These are phyloP conservation scores for Arthrobotrys iridis DNA, from an alignment of 2,329 filamentous ascomycete species.

Conservation along the genomic window DNA sequence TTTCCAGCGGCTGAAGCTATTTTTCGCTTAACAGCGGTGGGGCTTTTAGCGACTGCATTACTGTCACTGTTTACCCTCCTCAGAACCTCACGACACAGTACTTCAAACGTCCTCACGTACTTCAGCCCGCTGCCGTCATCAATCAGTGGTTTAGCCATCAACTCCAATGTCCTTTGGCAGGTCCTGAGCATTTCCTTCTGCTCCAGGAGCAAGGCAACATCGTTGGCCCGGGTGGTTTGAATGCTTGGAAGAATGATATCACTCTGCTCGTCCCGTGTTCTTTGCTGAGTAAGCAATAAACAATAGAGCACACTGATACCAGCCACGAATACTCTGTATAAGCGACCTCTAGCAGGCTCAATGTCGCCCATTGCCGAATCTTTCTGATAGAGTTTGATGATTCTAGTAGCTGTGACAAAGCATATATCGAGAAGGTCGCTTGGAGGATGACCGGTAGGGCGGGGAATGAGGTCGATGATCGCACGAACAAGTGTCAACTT, in stretches of 20 bases:
- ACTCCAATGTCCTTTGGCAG: slow-evolving; percentile 46
- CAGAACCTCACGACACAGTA: slow-evolving; percentile 47
- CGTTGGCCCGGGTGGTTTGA: slow-evolving; percentile 49
- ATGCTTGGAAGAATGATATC: slow-evolving; percentile 44
- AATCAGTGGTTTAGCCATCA: slow-evolving; percentile 52
- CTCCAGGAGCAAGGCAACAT: slow-evolving; percentile 44
- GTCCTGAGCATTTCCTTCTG: slow-evolving; percentile 51
- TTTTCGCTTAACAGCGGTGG: slow-evolving; percentile 34
- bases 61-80: slow-evolving; percentile 41
- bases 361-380: slow-evolving; percentile 53
- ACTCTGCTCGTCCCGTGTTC: slow-evolving; percentile 51
- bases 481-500: slow-evolving; percentile 46
- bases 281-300: slow-evolving; percentile 42
- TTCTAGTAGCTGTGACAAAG: slow-evolving; percentile 48
- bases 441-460: slow-evolving; percentile 43
- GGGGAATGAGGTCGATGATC: slow-evolving; percentile 51
- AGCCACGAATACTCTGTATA: slow-evolving; percentile 52
- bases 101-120: slow-evolving; percentile 52
- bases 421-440: slow-evolving; percentile 52
- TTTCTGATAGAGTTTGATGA: slow-evolving; percentile 51
- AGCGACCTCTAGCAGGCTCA: slow-evolving; percentile 43
- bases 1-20: neutral
- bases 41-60: slow-evolving; percentile 14
- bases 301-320: slow-evolving; percentile 52
- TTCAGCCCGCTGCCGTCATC: slow-evolving; percentile 51